phyloP scores from a whole-genome alignment of 495 filamentous ascomycete genomes.

The Viridothelium virens region DNA sequence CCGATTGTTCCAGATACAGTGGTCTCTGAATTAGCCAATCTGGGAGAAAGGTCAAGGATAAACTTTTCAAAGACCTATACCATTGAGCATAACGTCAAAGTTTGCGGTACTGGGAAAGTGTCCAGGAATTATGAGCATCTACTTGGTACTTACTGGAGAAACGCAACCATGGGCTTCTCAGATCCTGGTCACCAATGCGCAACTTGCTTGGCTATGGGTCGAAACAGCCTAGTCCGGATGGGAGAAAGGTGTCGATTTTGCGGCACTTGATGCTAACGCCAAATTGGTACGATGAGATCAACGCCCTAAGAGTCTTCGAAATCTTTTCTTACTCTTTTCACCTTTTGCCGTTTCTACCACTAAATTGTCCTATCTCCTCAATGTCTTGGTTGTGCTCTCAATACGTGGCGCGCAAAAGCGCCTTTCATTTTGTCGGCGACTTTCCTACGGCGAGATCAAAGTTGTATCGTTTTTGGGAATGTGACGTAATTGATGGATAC shows the following conservation, averaged over 20 bases:
- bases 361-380: no score
- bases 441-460: no score
- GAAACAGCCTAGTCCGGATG: background rate
- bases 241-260: background rate
- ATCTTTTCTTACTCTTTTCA: no score
- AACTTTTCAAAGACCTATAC: slow-evolving; percentile 6
- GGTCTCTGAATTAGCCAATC: background rate
- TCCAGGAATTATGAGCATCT: background rate
- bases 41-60: background rate
- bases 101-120: background rate
- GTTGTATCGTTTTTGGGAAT: no score
- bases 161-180: background rate
- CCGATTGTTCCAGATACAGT: background rate
- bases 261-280: background rate
- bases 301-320: background rate
- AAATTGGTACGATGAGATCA: background rate
- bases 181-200: background rate
- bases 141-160: background rate
- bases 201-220: background rate
- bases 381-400: no score
- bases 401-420: no score
- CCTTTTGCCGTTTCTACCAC: no score
- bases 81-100: slow-evolving; percentile 1
- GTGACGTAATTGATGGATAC: no score
- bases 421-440: no score